Base-by-base conservation (phyloP, 2,329 filamentous ascomycete species). In the Aureobasidium uvarum region DNA sequence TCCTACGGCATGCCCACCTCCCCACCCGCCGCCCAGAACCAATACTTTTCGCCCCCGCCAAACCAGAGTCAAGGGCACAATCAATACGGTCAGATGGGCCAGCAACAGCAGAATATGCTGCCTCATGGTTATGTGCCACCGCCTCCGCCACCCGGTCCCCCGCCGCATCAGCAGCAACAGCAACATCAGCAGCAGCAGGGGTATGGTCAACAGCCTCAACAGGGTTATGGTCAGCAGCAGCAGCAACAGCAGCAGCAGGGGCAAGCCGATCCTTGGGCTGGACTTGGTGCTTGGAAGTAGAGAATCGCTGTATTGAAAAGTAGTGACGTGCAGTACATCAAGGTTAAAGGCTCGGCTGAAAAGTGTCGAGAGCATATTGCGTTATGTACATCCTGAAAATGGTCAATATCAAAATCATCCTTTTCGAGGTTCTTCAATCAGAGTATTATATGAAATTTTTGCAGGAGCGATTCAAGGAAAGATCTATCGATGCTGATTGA, bases 241-340 rank as follows among this genome's bases (percentile, higher is more conserved):
- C 78, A 77, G 66, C 77, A 77, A 66, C 77, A 76, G 69, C 73
- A 75, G 69, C 74, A 76, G 69, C 73, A 75, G 6, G 45, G 73
- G n/a, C 68, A 68, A 65, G 46, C 70, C 67, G 87, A 91, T 80
- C 88, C 88, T 8, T 91, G 87, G 87, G 87, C 87, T 18, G 88
- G 88, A 5, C 75, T 91, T 70, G 88, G 84, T 77, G 84, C 83
- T 52, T 90, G 88, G 88, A 89, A 88, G 74, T 89, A 33, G 28
- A n/a, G 48, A 11, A 4, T 50, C 10, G 1, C 8, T 36, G 20
- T 13, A 46, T 10, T 14, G 3, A n/a, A 5, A 45, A 45, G 41
- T 23, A 45, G 41, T 36, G 10, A 31, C 6, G 28, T 31, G 28
- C 28, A 31, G 33, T 8, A 36, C 10, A 8, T 36, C 10, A n/a